A percentile compares a stretch with the other conserved stretches of the same genome.
phyloP scores from a whole-genome alignment of 2,329 filamentous ascomycete genomes.

The Zymoseptoria brevis region DNA sequence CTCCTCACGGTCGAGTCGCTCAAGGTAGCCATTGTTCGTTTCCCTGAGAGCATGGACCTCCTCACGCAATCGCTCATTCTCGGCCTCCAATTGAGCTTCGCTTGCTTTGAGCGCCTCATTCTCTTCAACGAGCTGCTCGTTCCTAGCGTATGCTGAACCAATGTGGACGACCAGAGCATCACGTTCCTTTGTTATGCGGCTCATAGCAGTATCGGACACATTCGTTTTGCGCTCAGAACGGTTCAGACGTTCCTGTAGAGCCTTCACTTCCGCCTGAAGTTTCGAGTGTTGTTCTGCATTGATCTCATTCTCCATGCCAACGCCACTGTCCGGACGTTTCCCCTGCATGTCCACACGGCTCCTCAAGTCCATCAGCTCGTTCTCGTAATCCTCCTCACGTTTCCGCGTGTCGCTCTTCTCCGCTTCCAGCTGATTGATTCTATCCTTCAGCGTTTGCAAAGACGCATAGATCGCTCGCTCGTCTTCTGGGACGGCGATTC shows the following conservation, averaged over 20 bases:
- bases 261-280: conserved; percentile 52
- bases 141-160: conserved; percentile 51
- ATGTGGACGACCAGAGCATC: conserved; percentile 58
- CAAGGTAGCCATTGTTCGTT: conserved; percentile 35
- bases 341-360: conserved; percentile 38
- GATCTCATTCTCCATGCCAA: conserved; percentile 33
- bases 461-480: conserved; percentile 58
- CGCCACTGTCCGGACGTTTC: conserved; percentile 40
- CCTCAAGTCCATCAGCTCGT: conserved; percentile 49
- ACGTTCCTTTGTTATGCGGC: conserved; percentile 55
- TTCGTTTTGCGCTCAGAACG: conserved; percentile 55
- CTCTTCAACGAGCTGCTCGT: conserved; percentile 43
- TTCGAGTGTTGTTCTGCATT: conserved; percentile 45
- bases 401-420: conserved; percentile 49
- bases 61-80: conserved; percentile 61
- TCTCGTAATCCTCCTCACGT: conserved; percentile 49
- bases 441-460: conserved; percentile 50
- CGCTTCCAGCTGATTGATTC: conserved; percentile 48
- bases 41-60: conserved; percentile 33
- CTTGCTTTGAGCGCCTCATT: conserved; percentile 48
- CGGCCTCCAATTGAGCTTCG: conserved; percentile 59
- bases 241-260: conserved; percentile 54
- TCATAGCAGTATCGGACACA: conserved; percentile 55
- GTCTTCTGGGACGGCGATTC: conserved; percentile 51
- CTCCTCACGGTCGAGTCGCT: conserved; percentile 29